Evolutionary conservation across 192 early-diverging fungal species (phyloP), one percentile per base, ranked within the genome.

Genomic region (Podila horticola): DNA sequence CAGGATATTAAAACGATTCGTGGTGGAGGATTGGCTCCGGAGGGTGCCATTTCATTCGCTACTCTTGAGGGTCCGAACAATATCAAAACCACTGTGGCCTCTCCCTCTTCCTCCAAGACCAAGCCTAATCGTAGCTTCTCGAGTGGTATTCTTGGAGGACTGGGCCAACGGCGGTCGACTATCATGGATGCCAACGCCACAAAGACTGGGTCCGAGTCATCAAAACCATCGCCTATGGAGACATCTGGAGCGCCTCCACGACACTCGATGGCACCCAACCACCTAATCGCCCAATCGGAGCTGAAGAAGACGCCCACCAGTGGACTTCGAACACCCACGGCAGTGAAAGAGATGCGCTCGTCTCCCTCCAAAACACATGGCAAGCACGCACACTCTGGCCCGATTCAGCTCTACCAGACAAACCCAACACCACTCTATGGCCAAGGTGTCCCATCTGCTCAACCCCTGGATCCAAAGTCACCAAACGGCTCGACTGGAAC

Each of bases 1-100:
- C 66, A 68, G 62, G 77, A 81, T 48, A 66, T 81, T 28, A 81
- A 81, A 38, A 81, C 71, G 0, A 81, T 81, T 31, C 68, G 76
- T 45, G 76, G 76, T 10, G 76, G 76, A 0, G 74, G 67, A 20
- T 62, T 58, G 36, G 60, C 51, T 11, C 9, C 51, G 0, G 74
- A 75, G 17, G 63, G 5, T 5, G 33, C 20, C 8, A 38, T 51
- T 15, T 36, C 48, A 6, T 59, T 65, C 9, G 38, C 22, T 12
- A 17, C 52, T 19, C 62, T 72, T 57, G 58, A 63, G 13, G 58
- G 22, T 33, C 15, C 31, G 8, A 33, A 20, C 20, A 28, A 28
- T 30, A 62, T 11, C 52, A 55, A 55, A n/a, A 24, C 52, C 24
- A 48, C 15, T 20, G 19, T 62, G 26, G 4, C 58, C 10, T 1